Evolutionary conservation across 352 stramenopile species (phyloP), one percentile per base, ranked within the genome.

Genomic region (Globisporangium irregulare): DNA sequence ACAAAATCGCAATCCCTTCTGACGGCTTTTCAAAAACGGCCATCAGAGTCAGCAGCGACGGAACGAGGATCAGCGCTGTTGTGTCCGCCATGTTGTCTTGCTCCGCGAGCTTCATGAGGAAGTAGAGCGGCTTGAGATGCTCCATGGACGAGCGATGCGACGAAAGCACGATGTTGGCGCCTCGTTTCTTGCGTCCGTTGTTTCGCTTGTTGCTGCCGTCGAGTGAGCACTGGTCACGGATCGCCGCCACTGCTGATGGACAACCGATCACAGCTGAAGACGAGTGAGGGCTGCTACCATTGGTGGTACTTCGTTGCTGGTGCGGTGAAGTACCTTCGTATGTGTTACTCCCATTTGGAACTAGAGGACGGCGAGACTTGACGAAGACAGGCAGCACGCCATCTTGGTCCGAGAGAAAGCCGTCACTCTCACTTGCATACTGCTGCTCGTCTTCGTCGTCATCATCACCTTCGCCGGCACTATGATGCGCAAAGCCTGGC

Each of bases 51-150:
- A 95, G 54, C 22, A 95, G 70, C 15, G 88, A 93, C 43, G 88
- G 88, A 22, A 95, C 88, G 34, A 95, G 72, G 65, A 95, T 92
- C 9, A 95, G 79, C 6, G 88, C 88, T 0, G 86, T 94, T 43
- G 88, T 94, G 62, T 95, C 88, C 1, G 88, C 88, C 88, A 95
- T 95, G 57, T 94, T 94, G 71, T 95, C 88, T 72, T 95, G 88
- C 62, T 95, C 88, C 0, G 88, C 88, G 3, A 95, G 74, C 56
- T 95, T 95, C 86, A 95, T 95, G 14, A 94, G 73, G 70, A 94
- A 95, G 58, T 95, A 95, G 1, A 95, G 70, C 27, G 84, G 86
- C 24, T 79, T 75, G 59, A 95, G 62, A 25, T 89, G 73, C 29
- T 86, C 76, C 8, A 56, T 64, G 0, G 64, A 71, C 12, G 61